A percentile compares a stretch with the other conserved stretches of the same genome.
phyloP scores from a whole-genome alignment of 306 rosid genomes.

The Begonia peltatifolia region DNA sequence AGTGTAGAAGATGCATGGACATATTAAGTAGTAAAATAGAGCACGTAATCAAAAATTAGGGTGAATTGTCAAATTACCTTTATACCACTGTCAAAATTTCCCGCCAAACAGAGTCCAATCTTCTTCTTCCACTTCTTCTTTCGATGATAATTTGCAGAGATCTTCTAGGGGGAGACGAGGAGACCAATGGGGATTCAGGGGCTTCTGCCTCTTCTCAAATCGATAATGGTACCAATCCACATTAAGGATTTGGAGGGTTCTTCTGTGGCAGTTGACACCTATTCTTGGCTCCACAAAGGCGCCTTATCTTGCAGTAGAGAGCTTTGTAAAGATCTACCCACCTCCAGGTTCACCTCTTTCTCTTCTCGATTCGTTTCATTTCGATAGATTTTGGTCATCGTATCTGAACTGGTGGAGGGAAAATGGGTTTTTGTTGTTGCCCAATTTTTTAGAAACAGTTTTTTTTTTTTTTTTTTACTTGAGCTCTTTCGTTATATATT shows the following conservation, averaged over 20 bases:
- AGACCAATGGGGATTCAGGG: conserved; percentile 78
- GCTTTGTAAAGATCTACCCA: conserved; percentile 69
- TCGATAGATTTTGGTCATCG: neutral
- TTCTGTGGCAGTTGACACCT: conserved; percentile 65
- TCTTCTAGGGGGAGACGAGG: too few relatives aligned
- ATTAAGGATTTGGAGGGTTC: conserved; percentile 62
- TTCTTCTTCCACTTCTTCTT: too few relatives aligned
- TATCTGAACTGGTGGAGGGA: too few relatives aligned
- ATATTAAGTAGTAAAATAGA: too few relatives aligned
- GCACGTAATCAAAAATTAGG: too few relatives aligned
- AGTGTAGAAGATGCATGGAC: too few relatives aligned
- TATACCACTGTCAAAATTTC: too few relatives aligned
- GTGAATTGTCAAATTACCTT: too few relatives aligned
- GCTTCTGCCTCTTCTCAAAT: conserved; percentile 67
- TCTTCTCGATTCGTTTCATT: neutral
- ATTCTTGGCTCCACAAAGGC: conserved; percentile 96
- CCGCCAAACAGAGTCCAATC: too few relatives aligned
- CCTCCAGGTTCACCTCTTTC: conserved; percentile 33
- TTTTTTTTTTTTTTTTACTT: too few relatives aligned
- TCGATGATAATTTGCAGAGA: too few relatives aligned
- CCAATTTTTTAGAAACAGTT: neutral
- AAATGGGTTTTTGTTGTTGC: neutral
- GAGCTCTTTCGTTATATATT: too few relatives aligned
- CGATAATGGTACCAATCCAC: conserved; percentile 75
- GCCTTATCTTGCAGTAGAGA: conserved; percentile 84